A percentile compares a stretch with the other conserved stretches of the same genome.
Evolutionary conservation across 208 protist species (phyloP).

Genomic region (Crithidia brevicula): DNA sequence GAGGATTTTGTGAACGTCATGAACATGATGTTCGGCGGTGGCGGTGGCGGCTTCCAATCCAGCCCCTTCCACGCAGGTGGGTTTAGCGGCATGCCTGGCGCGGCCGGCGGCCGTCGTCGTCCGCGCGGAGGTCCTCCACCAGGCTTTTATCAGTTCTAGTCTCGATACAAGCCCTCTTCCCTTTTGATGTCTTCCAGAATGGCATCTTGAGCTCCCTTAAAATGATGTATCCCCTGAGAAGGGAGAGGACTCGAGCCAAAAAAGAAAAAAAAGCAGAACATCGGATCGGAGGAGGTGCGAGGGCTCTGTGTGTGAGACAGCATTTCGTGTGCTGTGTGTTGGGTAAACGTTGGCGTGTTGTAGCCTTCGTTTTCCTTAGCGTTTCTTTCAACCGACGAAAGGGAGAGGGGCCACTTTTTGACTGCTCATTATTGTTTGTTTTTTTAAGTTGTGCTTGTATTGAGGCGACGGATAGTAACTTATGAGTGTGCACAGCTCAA

Average conservation of each 20-base stretch:
- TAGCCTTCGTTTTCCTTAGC: no score
- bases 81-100: conserved; percentile 22
- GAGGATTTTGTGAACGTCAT: conserved; percentile 60
- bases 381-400: no score
- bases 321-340: no score
- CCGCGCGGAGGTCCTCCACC: conserved; percentile 30
- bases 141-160: conserved; percentile 39
- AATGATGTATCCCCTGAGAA: no score
- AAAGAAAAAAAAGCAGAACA: conserved; percentile 1
- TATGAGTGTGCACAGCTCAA: no score
- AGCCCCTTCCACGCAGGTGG: conserved; percentile 23
- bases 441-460: conserved; percentile 5
- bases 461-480: no score
- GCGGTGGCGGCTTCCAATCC: conserved; percentile 28
- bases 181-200: no score
- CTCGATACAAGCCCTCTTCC: not conserved
- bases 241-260: no score
- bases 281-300: no score
- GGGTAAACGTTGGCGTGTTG: no score
- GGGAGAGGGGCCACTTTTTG: not conserved
- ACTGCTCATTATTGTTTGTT: conserved; percentile 4
- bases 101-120: conserved; percentile 31
- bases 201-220: no score
- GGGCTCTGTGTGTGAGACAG: no score
- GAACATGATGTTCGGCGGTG: conserved; percentile 69